Evolutionary conservation across 2,329 filamentous ascomycete species (phyloP), one percentile per base, ranked within the genome.

Genomic region (Polytolypa hystricis): DNA sequence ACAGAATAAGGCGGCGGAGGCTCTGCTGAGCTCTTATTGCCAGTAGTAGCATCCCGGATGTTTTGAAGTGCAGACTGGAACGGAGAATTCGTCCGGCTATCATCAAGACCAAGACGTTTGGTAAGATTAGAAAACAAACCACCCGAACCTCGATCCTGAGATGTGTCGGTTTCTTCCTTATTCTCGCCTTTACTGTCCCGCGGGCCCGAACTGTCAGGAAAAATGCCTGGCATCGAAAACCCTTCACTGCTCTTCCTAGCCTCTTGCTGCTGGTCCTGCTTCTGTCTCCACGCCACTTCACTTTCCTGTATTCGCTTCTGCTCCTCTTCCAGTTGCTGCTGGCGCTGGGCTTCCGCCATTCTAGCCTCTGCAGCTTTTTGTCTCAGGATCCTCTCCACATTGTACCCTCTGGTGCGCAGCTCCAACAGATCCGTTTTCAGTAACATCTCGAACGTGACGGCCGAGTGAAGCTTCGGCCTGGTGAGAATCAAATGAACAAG

Each of bases 301-400:
- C 73, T 72, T 47, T 80, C 73, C 39, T 75, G 71, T 15, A 86
- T 75, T 21, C 70, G 70, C 51, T 75, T 73, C 45, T 80, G 74
- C 52, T 93, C 84, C 32, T 76, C 74, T 43, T 83, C 81, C 4
- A 86, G 58, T 23, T 82, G 77, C 18, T 33, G 79, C 51, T 81
- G 78, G 33, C 83, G 74, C 55, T 85, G 78, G 49, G 83, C 81
- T 52, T 95, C 87, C 0, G 85, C 86, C 45, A 96, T 78, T 35
- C 84, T 76, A 4, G 84, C 84, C 57, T 96, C 86, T 2, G 84
- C 83, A 14, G 82, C 85, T 62, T 93, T 93, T 37, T 81, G 81
- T 25, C 84, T 77, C 15, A 98, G 69, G 43, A 98, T 96, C 33
- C 91, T 81, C 52, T 95, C 85, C 26, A 98, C 91, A 47, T 98